Percentiles rank a stretch among this genome's conserved stretches.
These are phyloP conservation scores for Metarhizium humberi DNA, from an alignment of 2,329 filamentous ascomycete species.

Conservation along the genomic window DNA sequence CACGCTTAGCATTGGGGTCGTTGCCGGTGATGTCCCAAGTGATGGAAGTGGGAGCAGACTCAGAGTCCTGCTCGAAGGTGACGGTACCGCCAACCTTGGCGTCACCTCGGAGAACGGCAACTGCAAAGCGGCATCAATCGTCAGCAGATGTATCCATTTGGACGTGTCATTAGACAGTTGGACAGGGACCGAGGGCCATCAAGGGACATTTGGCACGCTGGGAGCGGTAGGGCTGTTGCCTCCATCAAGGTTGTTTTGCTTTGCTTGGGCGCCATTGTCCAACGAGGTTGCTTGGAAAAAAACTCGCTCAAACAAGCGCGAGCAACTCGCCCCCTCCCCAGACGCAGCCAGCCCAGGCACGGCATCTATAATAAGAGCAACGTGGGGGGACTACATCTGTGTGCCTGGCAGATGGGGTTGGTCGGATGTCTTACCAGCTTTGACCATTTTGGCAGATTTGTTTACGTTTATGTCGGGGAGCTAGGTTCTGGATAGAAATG, in stretches of 20 bases:
- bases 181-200: slow-evolving; percentile 15
- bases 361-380: slow-evolving; percentile 13
- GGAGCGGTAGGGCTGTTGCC: slow-evolving; percentile 7
- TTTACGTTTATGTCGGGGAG: slow-evolving; percentile 13
- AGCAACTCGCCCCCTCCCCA: slow-evolving; percentile 11
- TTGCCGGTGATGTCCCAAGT: slow-evolving; percentile 88
- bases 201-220: slow-evolving; percentile 18
- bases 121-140: slow-evolving; percentile 37
- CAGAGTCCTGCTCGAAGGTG: slow-evolving; percentile 84
- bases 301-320: slow-evolving; percentile 55
- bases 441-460: slow-evolving; percentile 82
- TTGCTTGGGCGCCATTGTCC: slow-evolving; percentile 15
- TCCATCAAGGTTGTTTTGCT: slow-evolving; percentile 34
- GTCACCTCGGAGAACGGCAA: slow-evolving; percentile 96
- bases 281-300: slow-evolving; percentile 15
- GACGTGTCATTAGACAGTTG: slow-evolving; percentile 1
- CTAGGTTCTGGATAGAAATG: neutral
- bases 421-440: slow-evolving; percentile 62
- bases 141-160: slow-evolving; percentile 1
- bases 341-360: neutral
- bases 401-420: neutral
- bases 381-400: neutral
- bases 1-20: slow-evolving; percentile 91
- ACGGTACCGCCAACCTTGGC: slow-evolving; percentile 90
- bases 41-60: slow-evolving; percentile 75